Percentiles rank a stretch among this genome's conserved stretches.
Evolutionary conservation across 2,329 filamentous ascomycete species (phyloP).

Genomic region (Phaeophleospora eucalypticola): DNA sequence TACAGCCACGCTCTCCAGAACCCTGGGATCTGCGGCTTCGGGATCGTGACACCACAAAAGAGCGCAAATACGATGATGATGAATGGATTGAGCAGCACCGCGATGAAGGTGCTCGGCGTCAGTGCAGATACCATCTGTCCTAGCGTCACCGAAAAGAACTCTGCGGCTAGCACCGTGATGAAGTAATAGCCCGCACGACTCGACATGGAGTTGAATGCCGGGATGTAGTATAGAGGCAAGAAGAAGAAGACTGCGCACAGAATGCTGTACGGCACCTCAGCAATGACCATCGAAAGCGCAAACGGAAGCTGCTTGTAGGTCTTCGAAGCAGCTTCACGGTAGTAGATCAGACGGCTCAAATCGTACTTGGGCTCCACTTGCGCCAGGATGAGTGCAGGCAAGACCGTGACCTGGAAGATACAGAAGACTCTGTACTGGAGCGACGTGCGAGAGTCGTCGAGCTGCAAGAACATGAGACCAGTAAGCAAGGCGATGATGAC

Average conservation of each 20-base stretch:
- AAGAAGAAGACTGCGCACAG: slow-evolving; percentile 79
- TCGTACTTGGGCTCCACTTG: slow-evolving; percentile 84
- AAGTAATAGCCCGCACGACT: slow-evolving; percentile 79
- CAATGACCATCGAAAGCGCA: slow-evolving; percentile 69
- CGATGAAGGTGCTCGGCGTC: slow-evolving; percentile 74
- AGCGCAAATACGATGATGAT: slow-evolving; percentile 77
- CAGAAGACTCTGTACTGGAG: slow-evolving; percentile 85
- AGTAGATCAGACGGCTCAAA: slow-evolving; percentile 74
- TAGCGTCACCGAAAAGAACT: slow-evolving; percentile 77
- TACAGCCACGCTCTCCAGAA: slow-evolving; percentile 82
- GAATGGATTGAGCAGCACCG: slow-evolving; percentile 75
- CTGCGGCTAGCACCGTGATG: slow-evolving; percentile 76
- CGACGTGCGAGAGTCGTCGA: slow-evolving; percentile 69
- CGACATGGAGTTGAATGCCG: slow-evolving; percentile 61
- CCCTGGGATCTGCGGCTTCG: slow-evolving; percentile 68
- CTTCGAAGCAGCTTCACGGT: slow-evolving; percentile 79
- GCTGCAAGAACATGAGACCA: slow-evolving; percentile 72
- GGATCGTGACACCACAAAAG: slow-evolving; percentile 84
- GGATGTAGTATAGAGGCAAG: slow-evolving; percentile 79
- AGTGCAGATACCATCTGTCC: slow-evolving; percentile 72
- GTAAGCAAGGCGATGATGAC: slow-evolving; percentile 72
- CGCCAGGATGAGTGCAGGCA: slow-evolving; percentile 76
- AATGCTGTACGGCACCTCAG: slow-evolving; percentile 79
- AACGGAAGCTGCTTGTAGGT: slow-evolving; percentile 82
- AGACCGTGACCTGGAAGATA: slow-evolving; percentile 82